phyloP scores from a whole-genome alignment of 352 stramenopile genomes.

The Phytopythium montanum region DNA sequence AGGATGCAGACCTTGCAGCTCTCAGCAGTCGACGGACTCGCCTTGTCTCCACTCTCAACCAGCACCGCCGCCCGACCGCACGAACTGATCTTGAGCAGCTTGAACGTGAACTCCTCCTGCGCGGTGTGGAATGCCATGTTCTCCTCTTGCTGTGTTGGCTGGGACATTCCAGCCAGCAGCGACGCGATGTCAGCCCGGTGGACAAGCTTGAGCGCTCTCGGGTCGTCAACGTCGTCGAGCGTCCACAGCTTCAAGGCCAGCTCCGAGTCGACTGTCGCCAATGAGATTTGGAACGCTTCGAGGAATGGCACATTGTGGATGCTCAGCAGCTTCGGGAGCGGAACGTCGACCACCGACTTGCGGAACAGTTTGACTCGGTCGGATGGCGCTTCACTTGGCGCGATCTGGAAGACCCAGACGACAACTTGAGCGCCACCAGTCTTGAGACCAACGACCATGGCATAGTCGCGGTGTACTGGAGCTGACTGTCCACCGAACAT shows the following conservation, averaged over 20 bases:
- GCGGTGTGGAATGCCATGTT: slow-evolving; percentile 36
- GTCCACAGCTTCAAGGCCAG: slow-evolving; percentile 46
- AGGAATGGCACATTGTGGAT: slow-evolving; percentile 43
- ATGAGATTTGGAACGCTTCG: slow-evolving; percentile 39
- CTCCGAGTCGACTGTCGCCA: slow-evolving; percentile 40
- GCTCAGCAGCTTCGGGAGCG: slow-evolving; percentile 23
- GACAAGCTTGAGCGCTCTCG: slow-evolving; percentile 29
- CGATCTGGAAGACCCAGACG: slow-evolving; percentile 61
- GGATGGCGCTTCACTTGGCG: slow-evolving; percentile 7
- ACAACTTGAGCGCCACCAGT: slow-evolving; percentile 29
- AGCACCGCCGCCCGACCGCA: slow-evolving; percentile 58
- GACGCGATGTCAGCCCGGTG: slow-evolving; percentile 37
- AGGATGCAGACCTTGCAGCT: slow-evolving; percentile 49
- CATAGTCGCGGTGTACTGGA: slow-evolving; percentile 49
- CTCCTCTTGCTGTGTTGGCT: slow-evolving; percentile 17
- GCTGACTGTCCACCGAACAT: slow-evolving; percentile 18
- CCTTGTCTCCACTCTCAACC: slow-evolving; percentile 25
- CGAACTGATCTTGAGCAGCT: slow-evolving; percentile 43
- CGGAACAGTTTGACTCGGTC: slow-evolving; percentile 37
- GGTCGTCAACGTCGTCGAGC: slow-evolving; percentile 53
- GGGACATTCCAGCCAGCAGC: slow-evolving; percentile 21
- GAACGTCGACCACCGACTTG: slow-evolving; percentile 33
- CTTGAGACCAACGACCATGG: slow-evolving; percentile 47
- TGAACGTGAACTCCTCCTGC: slow-evolving; percentile 39
- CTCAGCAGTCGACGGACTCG: slow-evolving; percentile 5